Percentiles rank a stretch among this genome's conserved stretches.
These are phyloP conservation scores for Acer yangbiense DNA, from an alignment of 345 rosid species.

Conservation along the genomic window DNA sequence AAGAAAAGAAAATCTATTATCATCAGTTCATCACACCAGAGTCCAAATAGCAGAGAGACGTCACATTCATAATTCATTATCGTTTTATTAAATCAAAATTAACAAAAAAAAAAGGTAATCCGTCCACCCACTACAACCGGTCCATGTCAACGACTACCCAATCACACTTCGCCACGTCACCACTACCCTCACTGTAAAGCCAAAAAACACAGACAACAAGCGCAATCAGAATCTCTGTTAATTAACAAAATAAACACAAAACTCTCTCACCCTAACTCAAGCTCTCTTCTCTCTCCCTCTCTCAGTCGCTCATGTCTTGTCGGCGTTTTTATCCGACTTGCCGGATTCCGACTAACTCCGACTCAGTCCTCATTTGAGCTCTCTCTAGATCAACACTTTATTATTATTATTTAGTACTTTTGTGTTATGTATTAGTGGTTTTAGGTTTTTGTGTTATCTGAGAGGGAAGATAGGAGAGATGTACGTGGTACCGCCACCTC, in stretches of 20 bases:
- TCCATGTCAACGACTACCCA: constrained; percentile 28
- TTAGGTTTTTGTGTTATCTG: constrained; percentile 5
- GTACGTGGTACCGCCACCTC: constrained; percentile 92
- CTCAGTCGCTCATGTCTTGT: constrained; percentile 32
- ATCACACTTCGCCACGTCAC: constrained; percentile 32
- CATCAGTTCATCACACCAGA: not conserved
- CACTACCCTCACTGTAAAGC: constrained; percentile 26
- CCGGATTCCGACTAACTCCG: constrained; percentile 28
- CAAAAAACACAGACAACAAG: not conserved
- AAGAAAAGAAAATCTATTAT: too few relatives aligned
- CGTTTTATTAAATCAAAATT: not conserved
- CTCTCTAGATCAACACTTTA: not conserved
- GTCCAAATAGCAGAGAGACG: not conserved
- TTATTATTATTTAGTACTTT: not conserved
- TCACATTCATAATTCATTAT: not conserved
- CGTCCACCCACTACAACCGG: constrained; percentile 31
- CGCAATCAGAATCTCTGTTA: constrained; percentile 22
- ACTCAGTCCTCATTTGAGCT: constrained; percentile 16
- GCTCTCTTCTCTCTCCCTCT: constrained; percentile 13
- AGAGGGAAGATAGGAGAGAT: constrained; percentile 45
- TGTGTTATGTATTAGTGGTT: not conserved
- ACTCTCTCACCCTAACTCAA: constrained; percentile 13
- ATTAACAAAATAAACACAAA: constrained; percentile 15
- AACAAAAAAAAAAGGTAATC: not conserved
- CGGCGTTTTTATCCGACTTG: constrained; percentile 28